Base-by-base conservation (phyloP, 2,329 filamentous ascomycete genomes). In the Xylaria hypoxylon region DNA sequence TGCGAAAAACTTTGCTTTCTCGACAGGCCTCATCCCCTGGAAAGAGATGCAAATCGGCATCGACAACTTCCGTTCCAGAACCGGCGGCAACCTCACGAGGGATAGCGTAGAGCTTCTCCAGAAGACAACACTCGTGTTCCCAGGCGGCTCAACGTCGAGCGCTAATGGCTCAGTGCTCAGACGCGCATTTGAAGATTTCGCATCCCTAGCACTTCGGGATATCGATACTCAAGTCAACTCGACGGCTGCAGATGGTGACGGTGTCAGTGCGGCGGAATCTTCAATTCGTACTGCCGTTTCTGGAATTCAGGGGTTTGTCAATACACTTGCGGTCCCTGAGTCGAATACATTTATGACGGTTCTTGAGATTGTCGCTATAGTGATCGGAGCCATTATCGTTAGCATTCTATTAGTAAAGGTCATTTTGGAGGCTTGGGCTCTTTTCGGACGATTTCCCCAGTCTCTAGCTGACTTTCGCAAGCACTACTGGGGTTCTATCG, bases 291-390 rank as follows among this genome's bases (percentile, higher is more conserved):
- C 82, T 17, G 81, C 83, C 2, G 92, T 97, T 38, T 85, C 87
- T 53, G 93, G 93, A 59, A 91, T 98, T 74, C 87, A 94, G 78
- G 92, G 88, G 33, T 97, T 91, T 75, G 91, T 90, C n/a, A 89
- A 97, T 77, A 85, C 94, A 77, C 86, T 97, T 64, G 89, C 88
- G 48, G 94, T 98, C 59, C 96, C 96, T 19, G 88, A 92, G 72
- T 89, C 92, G 55, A 97, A 97, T 81, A 94, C 93, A 1, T 98
- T 98, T 82, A 97, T 99, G 94, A 97, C 93, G 0, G 90, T 97
- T 4, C 86, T 98, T 1, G 84, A 98, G 58, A 84, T 97, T 66
- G 95, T 97, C 67, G 92, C 93, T 68, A 96, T 97, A 70, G 85
- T 96, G 59, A 88, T 98, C 70, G 94, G 89, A 3, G 87, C 87